Base-by-base conservation (phyloP, 306 rosid species). In the Rosa rugosa region DNA sequence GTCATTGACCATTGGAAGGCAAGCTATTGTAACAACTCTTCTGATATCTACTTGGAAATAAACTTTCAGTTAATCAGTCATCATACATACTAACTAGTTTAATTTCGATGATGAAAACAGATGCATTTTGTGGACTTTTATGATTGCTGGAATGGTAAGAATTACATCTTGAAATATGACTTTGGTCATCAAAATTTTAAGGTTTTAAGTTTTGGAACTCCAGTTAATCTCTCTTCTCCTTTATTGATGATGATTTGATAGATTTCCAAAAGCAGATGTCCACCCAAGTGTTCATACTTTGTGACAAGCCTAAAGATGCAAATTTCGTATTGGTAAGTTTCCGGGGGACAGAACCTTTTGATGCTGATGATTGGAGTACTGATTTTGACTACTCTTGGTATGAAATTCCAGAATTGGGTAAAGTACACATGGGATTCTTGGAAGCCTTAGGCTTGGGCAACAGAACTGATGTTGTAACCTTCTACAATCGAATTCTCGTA, bases 301-400 rank as follows among this genome's bases (percentile, higher is more conserved):
- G 82, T 38, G 94, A 93, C 85, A 91, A 93, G 83, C 75, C 87
- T 53, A 80, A 78, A 81, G 93, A 84, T 75, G 94, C 98, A 41
- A 87, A 89, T 75, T 78, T 93, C 71, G 87, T 93, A 83, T 57
- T 89, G 75, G 75, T 93, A 81, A 87, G 91, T 87, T 93, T 93
- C 81, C 77, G 93, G 84, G 97, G 97, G 47, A 91, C 94, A 14
- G 97, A 91, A 44, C 97, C 87, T 75, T 91, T 91, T 80, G 88
- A 87, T 79, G 90, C 94, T 3, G 81, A 87, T 84, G 94, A 89
- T 75, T 93, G 97, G 98, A 72, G 82, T 40, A 85, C 94, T 25
- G 98, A 93, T 80, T 91, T 91, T 77, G 98, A 89, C 75, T 93
- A 88, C 85, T 91, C 93, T 56, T 91, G 97, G 94, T 93, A 87